A percentile compares a stretch with the other conserved stretches of the same genome.
These are phyloP conservation scores for Skeletonema grethae DNA, from an alignment of 108 stramenopile species.

Conservation along the genomic window DNA sequence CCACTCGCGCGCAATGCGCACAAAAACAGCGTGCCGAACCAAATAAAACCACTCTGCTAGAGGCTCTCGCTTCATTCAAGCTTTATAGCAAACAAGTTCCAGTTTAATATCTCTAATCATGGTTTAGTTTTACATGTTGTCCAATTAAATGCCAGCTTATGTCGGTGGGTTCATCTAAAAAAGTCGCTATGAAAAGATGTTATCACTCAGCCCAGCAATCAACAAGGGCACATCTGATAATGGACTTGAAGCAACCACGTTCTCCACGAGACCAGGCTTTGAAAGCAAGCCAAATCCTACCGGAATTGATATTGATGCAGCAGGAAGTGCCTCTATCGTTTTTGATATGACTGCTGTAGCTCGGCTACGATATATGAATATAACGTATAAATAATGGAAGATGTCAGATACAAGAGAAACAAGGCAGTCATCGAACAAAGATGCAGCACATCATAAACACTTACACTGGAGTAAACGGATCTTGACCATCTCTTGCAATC, in stretches of 20 bases:
- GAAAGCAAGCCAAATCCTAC: conserved; percentile 37
- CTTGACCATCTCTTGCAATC: conserved; percentile 80
- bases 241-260: conserved; percentile 24
- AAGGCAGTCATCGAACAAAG: neutral
- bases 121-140: neutral
- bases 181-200: conserved; percentile 11
- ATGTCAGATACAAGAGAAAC: neutral
- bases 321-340: conserved; percentile 42
- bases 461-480: conserved; percentile 67
- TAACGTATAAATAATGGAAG: neutral
- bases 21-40: too few species aligned
- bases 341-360: conserved; percentile 46
- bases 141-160: neutral
- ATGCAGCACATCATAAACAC: neutral
- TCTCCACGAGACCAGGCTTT: conserved; percentile 32
- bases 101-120: too few species aligned
- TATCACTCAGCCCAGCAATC: conserved; percentile 26
- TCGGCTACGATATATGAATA: conserved; percentile 13
- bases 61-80: too few species aligned
- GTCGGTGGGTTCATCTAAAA: neutral
- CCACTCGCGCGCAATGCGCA: too few species aligned
- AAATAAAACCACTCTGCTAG: too few species aligned
- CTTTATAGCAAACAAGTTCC: too few species aligned
- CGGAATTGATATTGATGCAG: conserved; percentile 32
- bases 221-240: conserved; percentile 32